Percentiles rank a stretch among this genome's conserved stretches.
Conservation (phyloP, 768 basidiomycete genomes). For the Mycena metata region DNA sequence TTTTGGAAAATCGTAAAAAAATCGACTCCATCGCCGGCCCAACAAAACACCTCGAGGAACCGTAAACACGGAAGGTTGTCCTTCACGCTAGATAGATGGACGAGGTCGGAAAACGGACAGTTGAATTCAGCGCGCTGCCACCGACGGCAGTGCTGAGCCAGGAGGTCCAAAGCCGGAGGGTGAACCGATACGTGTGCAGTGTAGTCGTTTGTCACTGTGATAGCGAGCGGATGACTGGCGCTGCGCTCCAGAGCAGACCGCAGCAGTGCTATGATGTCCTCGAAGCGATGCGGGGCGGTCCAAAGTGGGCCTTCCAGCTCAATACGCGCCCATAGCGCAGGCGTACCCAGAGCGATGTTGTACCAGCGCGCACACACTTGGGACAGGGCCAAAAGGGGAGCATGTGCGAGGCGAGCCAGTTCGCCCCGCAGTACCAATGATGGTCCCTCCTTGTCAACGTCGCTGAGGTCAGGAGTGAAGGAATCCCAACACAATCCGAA, state of each 20-base stretch:
- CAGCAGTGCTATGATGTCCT: neutral
- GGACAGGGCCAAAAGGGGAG: neutral
- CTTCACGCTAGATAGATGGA: neutral
- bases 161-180: neutral
- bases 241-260: slow-evolving; percentile 7
- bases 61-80: neutral
- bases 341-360: neutral
- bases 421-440: neutral
- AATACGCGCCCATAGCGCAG: neutral
- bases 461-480: neutral
- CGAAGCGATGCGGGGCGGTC: neutral
- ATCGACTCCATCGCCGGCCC: neutral
- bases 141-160: neutral
- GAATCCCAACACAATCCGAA: neutral
- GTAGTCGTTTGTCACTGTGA: neutral
- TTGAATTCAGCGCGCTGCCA: neutral
- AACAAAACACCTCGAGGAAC: neutral
- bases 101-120: neutral
- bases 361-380: slow-evolving; percentile 13
- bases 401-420: neutral
- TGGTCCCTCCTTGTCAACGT: neutral
- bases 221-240: neutral
- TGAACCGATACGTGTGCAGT: no score
- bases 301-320: neutral
- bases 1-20: neutral